Evolutionary conservation across 1,284 basidiomycete species (phyloP), one percentile per base, ranked within the genome.

Genomic region (Sutorius eximius): DNA sequence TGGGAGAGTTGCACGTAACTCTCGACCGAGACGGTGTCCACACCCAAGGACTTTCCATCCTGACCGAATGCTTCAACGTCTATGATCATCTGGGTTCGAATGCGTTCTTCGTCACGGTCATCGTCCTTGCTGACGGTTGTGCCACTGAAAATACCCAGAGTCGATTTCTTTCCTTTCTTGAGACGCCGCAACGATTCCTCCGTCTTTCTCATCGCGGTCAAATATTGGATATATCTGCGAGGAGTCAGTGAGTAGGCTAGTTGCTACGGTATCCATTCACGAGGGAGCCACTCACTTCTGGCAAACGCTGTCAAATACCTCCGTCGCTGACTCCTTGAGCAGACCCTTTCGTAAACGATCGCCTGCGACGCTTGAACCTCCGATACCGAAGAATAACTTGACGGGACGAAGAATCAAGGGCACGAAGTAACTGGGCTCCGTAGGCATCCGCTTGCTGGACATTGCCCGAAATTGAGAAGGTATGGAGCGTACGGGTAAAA

Each of bases 401-500:
- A 97, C 71, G 0, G 95, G 93, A 30, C 87, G 87, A 43, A 98
- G 77, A 52, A 98, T 87, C 22, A 84, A 78, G 2, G 83, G 75
- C 2, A 98, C 82, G 65, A 96, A 98, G 67, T 91, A 87, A 66
- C 92, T 95, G 16, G 93, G 85, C 62, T 91, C 87, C 6, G 80
- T 81, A 1, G 89, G 83, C 60, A 77, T 73, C 22, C 81, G 81
- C 66, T 86, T 89, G 67, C 82, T 87, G 18, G 89, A 83, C 81
- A 89, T 89, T 0, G 89, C 88, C 50, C 93, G 81, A 63, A 93
- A 91, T 61, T 93, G 91, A 1, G 88, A 89, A 0, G 93, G 91
- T 61, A 97, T 91, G 0, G 91, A 91, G 45, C 93, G 84, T 46
- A 98, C 91, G 11, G 91, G 86, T 36, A 91, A 82, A 41, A 99